Percentiles rank a stretch among this genome's conserved stretches.
phyloP scores from a whole-genome alignment of 2,329 filamentous ascomycete genomes.

The Paraphaeosphaeria sporulosa region DNA sequence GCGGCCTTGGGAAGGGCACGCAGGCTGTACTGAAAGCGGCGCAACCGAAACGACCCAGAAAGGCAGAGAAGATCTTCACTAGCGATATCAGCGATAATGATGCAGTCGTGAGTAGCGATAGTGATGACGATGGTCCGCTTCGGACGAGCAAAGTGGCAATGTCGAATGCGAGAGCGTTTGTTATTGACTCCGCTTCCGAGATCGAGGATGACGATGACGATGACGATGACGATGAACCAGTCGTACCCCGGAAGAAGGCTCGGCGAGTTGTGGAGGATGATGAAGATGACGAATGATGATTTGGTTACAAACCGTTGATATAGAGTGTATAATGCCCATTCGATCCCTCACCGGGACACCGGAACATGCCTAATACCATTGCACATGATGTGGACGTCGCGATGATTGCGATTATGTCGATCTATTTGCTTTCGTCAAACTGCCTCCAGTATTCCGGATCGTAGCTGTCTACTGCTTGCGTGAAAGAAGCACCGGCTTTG shows the following conservation, averaged over 20 bases:
- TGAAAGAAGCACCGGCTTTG: conserved; percentile 49
- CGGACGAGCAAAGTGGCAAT: conserved; percentile 18
- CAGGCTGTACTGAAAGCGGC: conserved; percentile 42
- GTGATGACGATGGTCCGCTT: conserved; percentile 35
- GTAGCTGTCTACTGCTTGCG: conserved; percentile 51
- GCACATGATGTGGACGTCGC: background rate
- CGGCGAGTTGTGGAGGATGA: conserved; percentile 43
- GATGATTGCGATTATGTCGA: background rate
- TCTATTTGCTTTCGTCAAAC: conserved; percentile 30
- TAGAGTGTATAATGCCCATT: background rate
- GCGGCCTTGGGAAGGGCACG: conserved; percentile 40
- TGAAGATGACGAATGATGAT: conserved; percentile 37
- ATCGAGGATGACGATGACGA: conserved; percentile 30
- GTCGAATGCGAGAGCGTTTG: conserved; percentile 24
- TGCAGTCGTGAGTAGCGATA: conserved; percentile 45
- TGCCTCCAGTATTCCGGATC: conserved; percentile 52
- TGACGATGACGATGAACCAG: conserved; percentile 31
- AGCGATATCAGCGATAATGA: conserved; percentile 45
- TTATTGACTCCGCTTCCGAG: conserved; percentile 36
- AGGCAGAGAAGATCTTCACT: conserved; percentile 44
- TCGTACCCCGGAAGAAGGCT: conserved; percentile 31
- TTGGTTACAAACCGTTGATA: background rate
- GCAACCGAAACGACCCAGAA: conserved; percentile 28
- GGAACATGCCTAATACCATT: background rate
- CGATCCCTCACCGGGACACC: background rate